These are phyloP conservation scores for Anthostomella pinea DNA, from an alignment of 2,329 filamentous ascomycete species.

Conservation along the genomic window DNA sequence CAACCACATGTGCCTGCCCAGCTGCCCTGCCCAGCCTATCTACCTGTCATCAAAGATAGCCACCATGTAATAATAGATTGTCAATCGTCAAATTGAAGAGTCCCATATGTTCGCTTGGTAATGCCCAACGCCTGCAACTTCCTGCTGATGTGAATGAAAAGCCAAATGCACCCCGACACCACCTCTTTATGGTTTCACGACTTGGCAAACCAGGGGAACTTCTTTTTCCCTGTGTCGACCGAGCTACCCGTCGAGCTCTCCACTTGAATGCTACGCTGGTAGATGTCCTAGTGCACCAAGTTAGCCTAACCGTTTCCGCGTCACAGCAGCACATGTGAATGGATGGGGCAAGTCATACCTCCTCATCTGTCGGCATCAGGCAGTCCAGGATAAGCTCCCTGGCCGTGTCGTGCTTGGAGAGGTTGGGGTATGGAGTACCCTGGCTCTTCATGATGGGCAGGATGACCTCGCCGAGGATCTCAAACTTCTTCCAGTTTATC, in stretches of 20 bases:
- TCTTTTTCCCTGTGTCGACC: constrained; percentile 56
- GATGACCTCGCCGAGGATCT: constrained; percentile 89
- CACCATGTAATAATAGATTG: no score
- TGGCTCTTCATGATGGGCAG: constrained; percentile 91
- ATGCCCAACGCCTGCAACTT: constrained; percentile 6
- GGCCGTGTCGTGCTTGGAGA: constrained; percentile 66
- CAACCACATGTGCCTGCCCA: no score
- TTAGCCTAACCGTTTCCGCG: constrained; percentile 14
- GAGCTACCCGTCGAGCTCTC: constrained; percentile 48
- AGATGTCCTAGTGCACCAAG: constrained; percentile 51
- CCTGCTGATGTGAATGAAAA: no score
- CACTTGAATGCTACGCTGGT: constrained; percentile 58
- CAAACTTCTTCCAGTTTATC: constrained; percentile 98
- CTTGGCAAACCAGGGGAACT: constrained; percentile 64
- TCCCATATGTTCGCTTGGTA: no score
- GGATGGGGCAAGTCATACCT: constrained; percentile 55
- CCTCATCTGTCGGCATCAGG: constrained; percentile 79
- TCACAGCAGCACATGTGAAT: neutral
- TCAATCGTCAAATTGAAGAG: no score
- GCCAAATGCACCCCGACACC: constrained; percentile 5
- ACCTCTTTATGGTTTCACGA: constrained; percentile 12
- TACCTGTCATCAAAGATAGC: no score
- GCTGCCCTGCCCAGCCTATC: no score
- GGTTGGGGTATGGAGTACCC: constrained; percentile 73
- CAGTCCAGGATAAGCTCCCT: constrained; percentile 77